These are phyloP conservation scores for Xerocomus brunneocitrinus DNA, from an alignment of 768 basidiomycete species.

Conservation along the genomic window DNA sequence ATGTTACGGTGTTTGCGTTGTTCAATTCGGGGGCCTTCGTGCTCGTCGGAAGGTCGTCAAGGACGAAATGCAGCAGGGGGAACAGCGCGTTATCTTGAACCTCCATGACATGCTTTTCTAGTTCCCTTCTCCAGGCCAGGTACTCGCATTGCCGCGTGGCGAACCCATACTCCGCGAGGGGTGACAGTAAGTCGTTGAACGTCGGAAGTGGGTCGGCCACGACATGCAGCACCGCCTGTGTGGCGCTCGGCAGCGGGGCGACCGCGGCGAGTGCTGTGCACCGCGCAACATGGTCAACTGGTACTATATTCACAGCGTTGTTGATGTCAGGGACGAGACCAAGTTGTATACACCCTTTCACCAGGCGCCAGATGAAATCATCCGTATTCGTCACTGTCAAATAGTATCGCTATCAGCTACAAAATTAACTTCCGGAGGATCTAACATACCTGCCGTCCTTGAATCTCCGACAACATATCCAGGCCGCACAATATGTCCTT, in stretches of 20 bases:
- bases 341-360: constrained; percentile 98
- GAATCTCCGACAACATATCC: constrained; percentile 97
- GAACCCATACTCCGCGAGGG: constrained; percentile 78
- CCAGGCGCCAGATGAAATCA: constrained; percentile 96
- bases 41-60: constrained; percentile 95
- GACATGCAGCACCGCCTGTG: constrained; percentile 71
- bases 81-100: constrained; percentile 95
- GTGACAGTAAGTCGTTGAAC: constrained; percentile 80
- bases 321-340: constrained; percentile 95
- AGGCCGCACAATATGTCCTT: constrained; percentile 84
- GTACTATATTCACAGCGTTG: constrained; percentile 97
- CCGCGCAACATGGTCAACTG: constrained; percentile 92
- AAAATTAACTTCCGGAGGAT: neutral
- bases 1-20: constrained; percentile 70
- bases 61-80: constrained; percentile 93
- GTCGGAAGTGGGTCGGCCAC: constrained; percentile 83
- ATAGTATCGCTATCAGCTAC: neutral
- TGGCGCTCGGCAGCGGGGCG: constrained; percentile 44
- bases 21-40: constrained; percentile 92
- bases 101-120: constrained; percentile 94
- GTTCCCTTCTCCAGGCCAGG: constrained; percentile 81
- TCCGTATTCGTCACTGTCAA: constrained; percentile 91
- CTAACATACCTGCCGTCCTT: constrained; percentile 65
- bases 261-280: constrained; percentile 73
- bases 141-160: constrained; percentile 77